Evolutionary conservation across 768 basidiomycete genomes (phyloP).

Genomic region (Exsudoporus frostii): DNA sequence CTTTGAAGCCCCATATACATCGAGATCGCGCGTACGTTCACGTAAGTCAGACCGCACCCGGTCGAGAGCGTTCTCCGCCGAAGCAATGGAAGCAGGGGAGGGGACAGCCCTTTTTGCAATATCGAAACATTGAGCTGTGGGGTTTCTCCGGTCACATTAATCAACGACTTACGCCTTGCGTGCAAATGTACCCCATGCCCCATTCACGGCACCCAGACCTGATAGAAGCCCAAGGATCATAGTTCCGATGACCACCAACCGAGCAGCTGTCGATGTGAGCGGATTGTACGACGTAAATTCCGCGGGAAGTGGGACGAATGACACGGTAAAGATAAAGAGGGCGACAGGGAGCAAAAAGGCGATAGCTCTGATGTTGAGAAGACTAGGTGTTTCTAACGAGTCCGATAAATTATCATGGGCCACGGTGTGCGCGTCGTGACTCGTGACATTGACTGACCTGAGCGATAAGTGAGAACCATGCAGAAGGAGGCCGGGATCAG

Average conservation of each 20-base stretch:
- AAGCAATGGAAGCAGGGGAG: conserved; percentile 37
- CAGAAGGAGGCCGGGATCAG: conserved; percentile 63
- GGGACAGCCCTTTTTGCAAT: conserved; percentile 18
- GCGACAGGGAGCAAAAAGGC: conserved; percentile 44
- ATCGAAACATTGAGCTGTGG: conserved; percentile 6
- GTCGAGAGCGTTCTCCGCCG: conserved; percentile 55
- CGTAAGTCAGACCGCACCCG: conserved; percentile 59
- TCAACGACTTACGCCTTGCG: conserved; percentile 24
- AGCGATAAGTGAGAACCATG: conserved; percentile 50
- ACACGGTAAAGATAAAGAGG: conserved; percentile 57
- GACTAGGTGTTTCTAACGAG: conserved; percentile 21
- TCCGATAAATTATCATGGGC: not conserved
- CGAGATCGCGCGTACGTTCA: conserved; percentile 30
- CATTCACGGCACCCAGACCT: conserved; percentile 73
- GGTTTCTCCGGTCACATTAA: conserved; percentile 10
- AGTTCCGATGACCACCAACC: conserved; percentile 74
- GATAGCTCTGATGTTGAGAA: conserved; percentile 21
- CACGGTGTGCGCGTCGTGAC: not conserved
- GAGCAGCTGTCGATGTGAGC: conserved; percentile 50
- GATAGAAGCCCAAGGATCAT: conserved; percentile 76
- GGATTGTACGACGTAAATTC: conserved; percentile 41
- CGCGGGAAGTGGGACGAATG: conserved; percentile 64
- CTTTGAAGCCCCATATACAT: conserved; percentile 22
- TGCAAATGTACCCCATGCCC: conserved; percentile 47
- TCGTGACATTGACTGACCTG: conserved; percentile 17